phyloP scores from a whole-genome alignment of 768 basidiomycete genomes.

The Hygrophorus russula region DNA sequence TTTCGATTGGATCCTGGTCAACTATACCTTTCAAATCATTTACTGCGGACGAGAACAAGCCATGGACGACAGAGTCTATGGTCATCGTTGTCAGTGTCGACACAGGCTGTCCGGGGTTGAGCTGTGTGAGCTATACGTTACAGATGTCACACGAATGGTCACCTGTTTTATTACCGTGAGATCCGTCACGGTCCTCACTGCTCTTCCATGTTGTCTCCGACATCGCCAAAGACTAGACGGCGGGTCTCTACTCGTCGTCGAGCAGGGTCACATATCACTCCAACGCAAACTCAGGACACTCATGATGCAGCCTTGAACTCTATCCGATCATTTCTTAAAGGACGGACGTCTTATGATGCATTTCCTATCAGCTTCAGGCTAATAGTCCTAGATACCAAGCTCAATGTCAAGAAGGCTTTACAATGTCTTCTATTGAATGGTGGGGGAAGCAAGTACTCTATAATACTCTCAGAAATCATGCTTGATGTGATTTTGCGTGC shows the following conservation, averaged over 20 bases:
- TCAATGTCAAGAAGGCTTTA: conserved; percentile 92
- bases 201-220: conserved; percentile 31
- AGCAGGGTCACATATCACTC: conserved; percentile 48
- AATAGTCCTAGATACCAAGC: conserved; percentile 92
- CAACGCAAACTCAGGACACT: conserved; percentile 41
- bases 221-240: conserved; percentile 42
- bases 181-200: conserved; percentile 24
- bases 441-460: conserved; percentile 14
- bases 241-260: conserved; percentile 47
- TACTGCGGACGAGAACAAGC: not conserved
- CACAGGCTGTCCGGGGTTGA: not conserved
- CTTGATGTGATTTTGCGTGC: conserved; percentile 3
- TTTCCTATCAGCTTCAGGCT: conserved; percentile 95
- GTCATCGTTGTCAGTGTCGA: not conserved
- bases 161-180: no score
- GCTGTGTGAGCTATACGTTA: not conserved
- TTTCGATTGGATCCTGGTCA: not conserved
- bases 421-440: conserved; percentile 80
- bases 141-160: not conserved
- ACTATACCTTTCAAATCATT: not conserved
- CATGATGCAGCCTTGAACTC: conserved; percentile 58
- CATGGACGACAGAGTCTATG: not conserved
- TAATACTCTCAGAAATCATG: conserved; percentile 2
- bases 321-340: conserved; percentile 76
- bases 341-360: conserved; percentile 87